Base-by-base conservation (phyloP, 345 rosid genomes). In the Arabidopsis suecica region DNA sequence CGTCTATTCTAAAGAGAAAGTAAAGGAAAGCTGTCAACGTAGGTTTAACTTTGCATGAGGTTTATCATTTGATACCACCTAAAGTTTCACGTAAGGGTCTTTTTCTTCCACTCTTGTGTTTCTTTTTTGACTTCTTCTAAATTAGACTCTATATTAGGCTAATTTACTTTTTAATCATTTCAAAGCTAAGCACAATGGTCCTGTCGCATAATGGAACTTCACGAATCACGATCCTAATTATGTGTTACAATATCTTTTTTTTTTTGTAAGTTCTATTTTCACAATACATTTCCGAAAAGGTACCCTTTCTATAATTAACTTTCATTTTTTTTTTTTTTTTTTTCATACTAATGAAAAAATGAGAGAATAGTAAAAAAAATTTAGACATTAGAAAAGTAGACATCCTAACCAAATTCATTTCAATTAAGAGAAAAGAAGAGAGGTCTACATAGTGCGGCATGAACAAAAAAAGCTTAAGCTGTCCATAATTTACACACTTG, bases 401-500 rank as follows among this genome's bases (percentile, higher is more conserved):
- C 0, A 28, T 28, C 3, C 32, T 28, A 3, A 51, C 41, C 20
- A 57, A 33, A 57, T 57, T 8, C 41, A 33, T 18, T 33, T 4
- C 25, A 33, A 33, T 14, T 7, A 55, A 28, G 16, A 50, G 2
- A 50, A 50, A 28, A 11, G 34, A 44, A 23, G 12, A 33, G 18
- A 48, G 11, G 36, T 71, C 50, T 50, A 61, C n/a, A 23, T 50
- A 32, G 34, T 51, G 18, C 44, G n/a, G 18, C 45, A 38, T 38
- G 47, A 54, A 73, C 30, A 64, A 56, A 64, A 64, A 33, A 74
- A 45, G 51, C 72, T 44, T 12, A 2, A 54, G 32, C 50, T 65
- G 49, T 56, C 50, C 89, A 36, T 80, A 83, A 63, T 87, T 87
- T 65, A 65, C 59, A 50, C 22, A 66, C 57, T 50, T 62, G 67